phyloP scores from a whole-genome alignment of 257 asterid species.

The Verbena officinalis region DNA sequence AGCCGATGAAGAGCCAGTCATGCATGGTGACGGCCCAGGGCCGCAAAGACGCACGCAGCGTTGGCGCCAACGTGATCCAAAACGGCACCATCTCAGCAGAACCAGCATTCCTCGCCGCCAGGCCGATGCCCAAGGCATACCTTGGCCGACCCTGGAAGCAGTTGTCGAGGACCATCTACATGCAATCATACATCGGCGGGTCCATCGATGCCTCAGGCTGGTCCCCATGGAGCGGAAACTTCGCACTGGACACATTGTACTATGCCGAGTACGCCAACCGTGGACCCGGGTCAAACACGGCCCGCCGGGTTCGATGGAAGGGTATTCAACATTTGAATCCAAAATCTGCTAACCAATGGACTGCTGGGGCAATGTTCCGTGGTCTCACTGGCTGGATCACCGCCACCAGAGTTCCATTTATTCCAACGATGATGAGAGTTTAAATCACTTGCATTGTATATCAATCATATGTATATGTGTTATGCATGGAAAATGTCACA shows the following conservation, averaged over 20 bases:
- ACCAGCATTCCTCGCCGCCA: conserved; percentile 2
- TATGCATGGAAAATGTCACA: too few species aligned
- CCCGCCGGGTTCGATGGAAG: conserved; percentile 42
- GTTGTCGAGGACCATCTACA: conserved; percentile 43
- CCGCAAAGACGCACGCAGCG: conserved; percentile 32
- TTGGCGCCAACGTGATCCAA: conserved; percentile 43
- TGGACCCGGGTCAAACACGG: conserved; percentile 44
- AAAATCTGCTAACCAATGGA: conserved; percentile 27
- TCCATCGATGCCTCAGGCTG: conserved; percentile 46
- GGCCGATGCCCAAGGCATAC: conserved; percentile 21
- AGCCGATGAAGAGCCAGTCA: conserved; percentile 41
- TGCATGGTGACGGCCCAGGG: conserved; percentile 71
- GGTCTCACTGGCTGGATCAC: conserved; percentile 30
- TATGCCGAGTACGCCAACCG: conserved; percentile 47
- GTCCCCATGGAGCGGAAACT: conserved; percentile 41
- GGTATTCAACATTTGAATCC: conserved; percentile 36
- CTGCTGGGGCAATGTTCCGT: neutral
- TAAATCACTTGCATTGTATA: neutral
- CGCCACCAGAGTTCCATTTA: conserved; percentile 39
- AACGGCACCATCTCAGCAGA: conserved; percentile 43
- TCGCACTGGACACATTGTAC: conserved; percentile 33
- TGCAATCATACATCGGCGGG: conserved; percentile 35
- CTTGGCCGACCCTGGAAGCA: conserved; percentile 68
- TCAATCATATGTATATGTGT: too few species aligned
- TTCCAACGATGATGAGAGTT: conserved; percentile 24